Percentiles rank a stretch among this genome's conserved stretches.
These are phyloP conservation scores for Cutaneotrichosporon sp. DNA, from an alignment of 1,284 basidiomycete genomes.

Conservation along the genomic window DNA sequence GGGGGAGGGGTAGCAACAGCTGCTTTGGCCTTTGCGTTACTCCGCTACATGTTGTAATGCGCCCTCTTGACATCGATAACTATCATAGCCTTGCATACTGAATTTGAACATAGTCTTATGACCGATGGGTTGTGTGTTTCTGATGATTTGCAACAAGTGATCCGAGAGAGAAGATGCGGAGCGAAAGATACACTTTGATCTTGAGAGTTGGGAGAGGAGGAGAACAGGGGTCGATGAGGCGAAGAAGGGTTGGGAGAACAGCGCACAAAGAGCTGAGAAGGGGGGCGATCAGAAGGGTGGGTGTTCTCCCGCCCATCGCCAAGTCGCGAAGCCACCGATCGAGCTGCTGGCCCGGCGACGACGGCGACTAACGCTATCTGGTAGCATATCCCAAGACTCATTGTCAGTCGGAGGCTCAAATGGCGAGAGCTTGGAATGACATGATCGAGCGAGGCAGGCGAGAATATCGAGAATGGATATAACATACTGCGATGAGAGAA, in stretches of 20 bases:
- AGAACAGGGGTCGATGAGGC: too few species aligned
- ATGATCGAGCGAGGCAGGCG: conserved; percentile 24
- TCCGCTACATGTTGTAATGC: background rate
- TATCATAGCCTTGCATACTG: background rate
- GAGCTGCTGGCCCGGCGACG: conserved; percentile 20
- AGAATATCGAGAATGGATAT: conserved; percentile 38
- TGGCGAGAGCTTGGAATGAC: conserved; percentile 16
- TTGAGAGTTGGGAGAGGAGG: background rate
- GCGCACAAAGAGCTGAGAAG: background rate
- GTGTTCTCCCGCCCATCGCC: conserved; percentile 27
- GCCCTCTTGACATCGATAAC: background rate
- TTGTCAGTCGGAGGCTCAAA: background rate
- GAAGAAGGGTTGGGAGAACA: too few species aligned
- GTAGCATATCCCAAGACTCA: conserved; percentile 19
- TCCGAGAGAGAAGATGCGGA: background rate
- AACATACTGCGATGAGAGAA: conserved; percentile 33
- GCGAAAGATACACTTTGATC: background rate
- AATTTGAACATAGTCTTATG: too few species aligned
- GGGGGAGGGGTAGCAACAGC: conserved; percentile 31
- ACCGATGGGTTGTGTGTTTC: conserved; percentile 6
- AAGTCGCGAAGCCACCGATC: conserved; percentile 22
- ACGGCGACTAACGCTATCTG: conserved; percentile 22
- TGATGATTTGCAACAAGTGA: background rate
- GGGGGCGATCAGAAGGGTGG: background rate
- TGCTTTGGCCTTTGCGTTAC: background rate